A percentile compares a stretch with the other conserved stretches of the same genome.
These are phyloP conservation scores for Azolla pinnata DNA, from an alignment of 75 land plant species.

Conservation along the genomic window DNA sequence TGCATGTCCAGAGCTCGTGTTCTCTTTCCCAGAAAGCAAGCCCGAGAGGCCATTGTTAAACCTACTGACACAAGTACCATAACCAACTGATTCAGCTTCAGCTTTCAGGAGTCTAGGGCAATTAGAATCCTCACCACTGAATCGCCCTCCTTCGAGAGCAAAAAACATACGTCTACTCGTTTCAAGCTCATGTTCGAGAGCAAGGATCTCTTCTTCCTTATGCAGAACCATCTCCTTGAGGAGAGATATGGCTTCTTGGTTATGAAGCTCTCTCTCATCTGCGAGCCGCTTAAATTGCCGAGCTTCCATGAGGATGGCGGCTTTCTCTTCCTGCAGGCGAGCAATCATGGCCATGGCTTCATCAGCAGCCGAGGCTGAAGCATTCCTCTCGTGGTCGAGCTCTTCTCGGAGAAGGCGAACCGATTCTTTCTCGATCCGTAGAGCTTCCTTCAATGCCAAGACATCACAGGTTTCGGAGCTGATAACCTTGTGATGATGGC, in stretches of 20 bases:
- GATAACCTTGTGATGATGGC: no score
- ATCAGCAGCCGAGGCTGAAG: slow-evolving; percentile 67
- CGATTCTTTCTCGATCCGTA: slow-evolving; percentile 38
- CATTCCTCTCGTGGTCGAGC: slow-evolving; percentile 76
- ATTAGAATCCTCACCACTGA: neutral
- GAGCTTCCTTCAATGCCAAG: slow-evolving; percentile 34
- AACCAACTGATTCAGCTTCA: neutral
- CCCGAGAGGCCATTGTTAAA: neutral
- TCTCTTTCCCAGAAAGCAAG: neutral
- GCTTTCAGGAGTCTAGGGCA: neutral
- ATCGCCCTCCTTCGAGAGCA: slow-evolving; percentile 18
- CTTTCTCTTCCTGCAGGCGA: slow-evolving; percentile 81
- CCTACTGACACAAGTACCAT: neutral
- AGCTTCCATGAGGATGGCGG: slow-evolving; percentile 68
- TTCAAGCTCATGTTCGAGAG: slow-evolving; percentile 49
- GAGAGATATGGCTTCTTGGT: slow-evolving; percentile 41
- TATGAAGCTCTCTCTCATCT: slow-evolving; percentile 64
- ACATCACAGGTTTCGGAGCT: slow-evolving; percentile 13
- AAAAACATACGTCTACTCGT: slow-evolving; percentile 34
- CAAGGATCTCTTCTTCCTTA: slow-evolving; percentile 53
- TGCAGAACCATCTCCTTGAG: slow-evolving; percentile 49
- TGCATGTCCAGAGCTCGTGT: neutral
- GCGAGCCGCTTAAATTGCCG: slow-evolving; percentile 74
- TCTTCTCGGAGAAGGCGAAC: slow-evolving; percentile 47
- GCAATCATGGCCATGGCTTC: slow-evolving; percentile 83